These are phyloP conservation scores for Casuarina cunninghamiana DNA, from an alignment of 306 rosid species.

Conservation along the genomic window DNA sequence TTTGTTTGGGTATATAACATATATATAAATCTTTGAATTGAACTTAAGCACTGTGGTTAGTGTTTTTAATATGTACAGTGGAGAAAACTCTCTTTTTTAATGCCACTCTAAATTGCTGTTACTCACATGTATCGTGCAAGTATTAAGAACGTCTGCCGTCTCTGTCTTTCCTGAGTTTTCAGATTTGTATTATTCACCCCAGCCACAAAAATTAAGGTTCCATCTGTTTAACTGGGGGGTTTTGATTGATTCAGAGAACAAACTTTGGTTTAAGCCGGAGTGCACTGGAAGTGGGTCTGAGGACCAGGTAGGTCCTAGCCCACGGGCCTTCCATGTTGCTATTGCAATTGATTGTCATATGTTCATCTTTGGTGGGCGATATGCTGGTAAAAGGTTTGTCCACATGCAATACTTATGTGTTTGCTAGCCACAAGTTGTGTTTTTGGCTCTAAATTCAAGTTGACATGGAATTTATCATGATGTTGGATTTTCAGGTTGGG, in stretches of 20 bases:
- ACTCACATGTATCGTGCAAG: not conserved
- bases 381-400: slow-evolving; percentile 68
- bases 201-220: not conserved
- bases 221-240: not conserved
- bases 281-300: slow-evolving; percentile 85
- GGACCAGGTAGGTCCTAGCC: slow-evolving; percentile 82
- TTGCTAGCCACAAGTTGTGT: slow-evolving; percentile 12
- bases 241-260: slow-evolving; percentile 57
- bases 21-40: no score
- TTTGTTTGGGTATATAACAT: no score
- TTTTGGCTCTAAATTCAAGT: not conserved
- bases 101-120: not conserved
- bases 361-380: slow-evolving; percentile 97
- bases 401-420: not conserved
- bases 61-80: not conserved
- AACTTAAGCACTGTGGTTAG: no score
- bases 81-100: not conserved
- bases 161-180: not conserved
- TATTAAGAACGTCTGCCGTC: not conserved
- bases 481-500: slow-evolving; percentile 72
- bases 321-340: slow-evolving; percentile 91
- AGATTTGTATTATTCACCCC: not conserved
- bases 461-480: slow-evolving; percentile 14
- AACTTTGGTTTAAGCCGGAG: slow-evolving; percentile 83
- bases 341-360: slow-evolving; percentile 92